Conservation (phyloP, 345 rosid species). For the Sisymbrium altissimum region DNA sequence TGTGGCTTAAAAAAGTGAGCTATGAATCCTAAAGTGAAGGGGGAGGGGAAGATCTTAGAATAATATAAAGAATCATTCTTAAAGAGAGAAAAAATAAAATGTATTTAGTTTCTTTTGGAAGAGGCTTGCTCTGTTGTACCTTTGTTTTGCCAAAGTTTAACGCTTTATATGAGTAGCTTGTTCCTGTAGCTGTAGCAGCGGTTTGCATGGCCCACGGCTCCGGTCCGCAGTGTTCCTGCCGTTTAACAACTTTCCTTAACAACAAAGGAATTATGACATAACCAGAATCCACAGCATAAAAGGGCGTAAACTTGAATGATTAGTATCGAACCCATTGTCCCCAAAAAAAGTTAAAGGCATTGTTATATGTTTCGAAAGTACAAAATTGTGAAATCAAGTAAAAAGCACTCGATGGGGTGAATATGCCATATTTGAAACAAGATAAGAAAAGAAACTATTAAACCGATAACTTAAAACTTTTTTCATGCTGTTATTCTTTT, state of each 20-base stretch:
- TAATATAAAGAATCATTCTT: conserved; percentile 33
- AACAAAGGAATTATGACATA: conserved; percentile 35
- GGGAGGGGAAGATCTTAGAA: conserved; percentile 27
- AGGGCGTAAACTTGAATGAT: conserved; percentile 26
- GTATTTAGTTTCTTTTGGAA: conserved; percentile 26
- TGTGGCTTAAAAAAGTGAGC: conserved; percentile 31
- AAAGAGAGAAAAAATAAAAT: conserved; percentile 15
- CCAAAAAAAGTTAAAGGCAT: conserved; percentile 23
- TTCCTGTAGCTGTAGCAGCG: conserved; percentile 26
- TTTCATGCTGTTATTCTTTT: neutral
- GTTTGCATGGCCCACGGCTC: conserved; percentile 32
- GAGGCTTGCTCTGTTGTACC: conserved; percentile 25
- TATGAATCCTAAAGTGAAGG: conserved; percentile 27
- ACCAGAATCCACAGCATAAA: conserved; percentile 17
- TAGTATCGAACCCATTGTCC: conserved; percentile 7
- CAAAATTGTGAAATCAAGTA: conserved; percentile 23
- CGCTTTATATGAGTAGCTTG: conserved; percentile 38
- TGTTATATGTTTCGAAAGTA: conserved; percentile 26
- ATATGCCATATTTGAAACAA: conserved; percentile 9
- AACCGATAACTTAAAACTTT: neutral
- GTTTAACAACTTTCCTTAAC: conserved; percentile 39
- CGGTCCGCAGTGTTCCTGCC: conserved; percentile 23
- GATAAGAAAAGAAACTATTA: neutral
- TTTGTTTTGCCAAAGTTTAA: conserved; percentile 31
- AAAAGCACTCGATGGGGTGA: conserved; percentile 13